A percentile compares a stretch with the other conserved stretches of the same genome.
Evolutionary conservation across 495 filamentous ascomycete species (phyloP).

Genomic region (Clavariopsis aquatica): DNA sequence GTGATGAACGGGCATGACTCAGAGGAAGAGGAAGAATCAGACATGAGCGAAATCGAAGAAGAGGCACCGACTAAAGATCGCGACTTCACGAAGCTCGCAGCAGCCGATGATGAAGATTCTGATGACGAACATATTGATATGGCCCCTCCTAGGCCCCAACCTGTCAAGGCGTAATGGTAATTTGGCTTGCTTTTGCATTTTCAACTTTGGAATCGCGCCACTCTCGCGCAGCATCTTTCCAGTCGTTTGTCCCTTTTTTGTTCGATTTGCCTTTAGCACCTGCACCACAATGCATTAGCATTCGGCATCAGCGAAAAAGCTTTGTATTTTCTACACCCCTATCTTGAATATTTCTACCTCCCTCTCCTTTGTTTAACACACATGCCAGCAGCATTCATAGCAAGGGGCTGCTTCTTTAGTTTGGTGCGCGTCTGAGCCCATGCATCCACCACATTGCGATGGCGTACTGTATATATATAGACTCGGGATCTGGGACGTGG

Average conservation of each 20-base stretch:
- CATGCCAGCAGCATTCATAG: background rate
- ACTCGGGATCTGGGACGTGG: conserved; percentile 7
- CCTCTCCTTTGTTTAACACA: background rate
- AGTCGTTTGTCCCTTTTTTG: background rate
- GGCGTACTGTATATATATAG: conserved; percentile 13
- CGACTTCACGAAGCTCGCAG: background rate
- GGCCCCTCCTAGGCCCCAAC: conserved; percentile 18
- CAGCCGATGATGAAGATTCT: conserved; percentile 21
- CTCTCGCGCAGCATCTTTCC: background rate
- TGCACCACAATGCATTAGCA: conserved; percentile 4
- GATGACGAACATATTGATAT: conserved; percentile 10
- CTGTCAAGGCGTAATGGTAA: conserved; percentile 28
- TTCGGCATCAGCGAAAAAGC: background rate
- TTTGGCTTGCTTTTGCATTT: background rate
- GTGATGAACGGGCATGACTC: conserved; percentile 15
- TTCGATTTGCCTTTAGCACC: background rate
- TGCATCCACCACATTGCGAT: background rate
- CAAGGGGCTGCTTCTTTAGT: background rate
- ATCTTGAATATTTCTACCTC: background rate
- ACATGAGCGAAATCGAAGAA: conserved; percentile 31
- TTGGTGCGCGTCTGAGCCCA: background rate
- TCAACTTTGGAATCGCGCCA: background rate
- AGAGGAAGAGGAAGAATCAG: conserved; percentile 20
- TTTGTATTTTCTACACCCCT: background rate
- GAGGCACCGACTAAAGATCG: conserved; percentile 11